Conservation (phyloP, 2,329 filamentous ascomycete species). For the Pseudogymnoascus sp. region DNA sequence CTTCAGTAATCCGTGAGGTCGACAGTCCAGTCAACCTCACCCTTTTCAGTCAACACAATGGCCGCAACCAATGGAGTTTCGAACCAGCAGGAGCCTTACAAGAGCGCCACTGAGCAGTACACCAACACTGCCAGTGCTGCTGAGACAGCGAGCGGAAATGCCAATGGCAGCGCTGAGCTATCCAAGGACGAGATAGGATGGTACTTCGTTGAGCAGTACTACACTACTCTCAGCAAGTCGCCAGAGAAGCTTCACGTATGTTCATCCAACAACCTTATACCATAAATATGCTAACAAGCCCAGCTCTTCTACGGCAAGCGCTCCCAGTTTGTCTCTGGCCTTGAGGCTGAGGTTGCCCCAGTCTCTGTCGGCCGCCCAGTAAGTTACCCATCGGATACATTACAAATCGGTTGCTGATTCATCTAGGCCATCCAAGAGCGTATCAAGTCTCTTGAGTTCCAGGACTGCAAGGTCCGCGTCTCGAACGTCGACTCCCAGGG, state of each 20-base stretch:
- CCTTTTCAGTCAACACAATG: conserved; percentile 9
- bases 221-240: conserved; percentile 89
- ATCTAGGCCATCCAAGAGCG: conserved; percentile 81
- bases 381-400: conserved; percentile 31
- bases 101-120: conserved; percentile 27
- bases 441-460: conserved; percentile 86
- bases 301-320: conserved; percentile 92
- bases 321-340: conserved; percentile 88
- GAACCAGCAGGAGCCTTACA: conserved; percentile 29
- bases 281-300: conserved; percentile 15
- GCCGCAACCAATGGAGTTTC: conserved; percentile 30
- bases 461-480: conserved; percentile 96
- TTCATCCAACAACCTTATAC: conserved; percentile 13
- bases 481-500: conserved; percentile 96
- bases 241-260: conserved; percentile 84
- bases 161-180: conserved; percentile 39
- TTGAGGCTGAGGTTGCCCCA: conserved; percentile 79
- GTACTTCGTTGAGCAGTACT: conserved; percentile 99
- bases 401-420: conserved; percentile 16
- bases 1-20: neutral
- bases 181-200: conserved; percentile 94
- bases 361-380: conserved; percentile 86
- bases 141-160: conserved; percentile 25
- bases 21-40: neutral
- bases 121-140: conserved; percentile 26